phyloP scores from a whole-genome alignment of 208 protist species.

The Angomonas deanei region DNA sequence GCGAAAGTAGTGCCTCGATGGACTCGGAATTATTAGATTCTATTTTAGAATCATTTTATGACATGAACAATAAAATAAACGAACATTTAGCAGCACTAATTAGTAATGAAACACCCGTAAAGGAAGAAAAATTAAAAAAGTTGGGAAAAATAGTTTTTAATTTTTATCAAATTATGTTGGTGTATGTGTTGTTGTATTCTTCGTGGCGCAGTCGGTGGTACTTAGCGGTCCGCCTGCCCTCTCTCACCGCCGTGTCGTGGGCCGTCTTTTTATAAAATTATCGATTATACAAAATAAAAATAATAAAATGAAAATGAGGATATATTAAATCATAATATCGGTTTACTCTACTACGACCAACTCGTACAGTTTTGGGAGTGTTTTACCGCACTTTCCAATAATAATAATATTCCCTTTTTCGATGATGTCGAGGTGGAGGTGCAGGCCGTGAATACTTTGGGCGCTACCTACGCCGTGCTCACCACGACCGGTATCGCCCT shows the following conservation, averaged over 20 bases:
- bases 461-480: conserved; percentile 24
- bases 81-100: no score
- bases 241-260: conserved; percentile 26
- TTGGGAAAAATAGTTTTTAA: no score
- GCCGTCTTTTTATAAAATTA: conserved; percentile 17
- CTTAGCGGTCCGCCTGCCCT: conserved; percentile 40
- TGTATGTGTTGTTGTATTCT: conserved; percentile 30
- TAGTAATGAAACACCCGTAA: no score
- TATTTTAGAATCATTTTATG: background rate
- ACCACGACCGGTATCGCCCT: conserved; percentile 31
- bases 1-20: background rate
- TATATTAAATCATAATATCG: background rate
- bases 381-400: conserved; percentile 16
- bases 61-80: no score
- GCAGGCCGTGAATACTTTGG: conserved; percentile 30
- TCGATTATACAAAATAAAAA: background rate
- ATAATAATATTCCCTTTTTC: conserved; percentile 11
- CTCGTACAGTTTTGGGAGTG: background rate
- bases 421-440: conserved; percentile 67
- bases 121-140: no score
- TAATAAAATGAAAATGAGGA: background rate
- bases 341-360: background rate
- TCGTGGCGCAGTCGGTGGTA: conserved; percentile 67
- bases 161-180: conserved; percentile 34
- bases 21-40: background rate